Percentiles rank a stretch among this genome's conserved stretches.
phyloP scores from a whole-genome alignment of 352 stramenopile genomes.

The Thalassiosira sp. region DNA sequence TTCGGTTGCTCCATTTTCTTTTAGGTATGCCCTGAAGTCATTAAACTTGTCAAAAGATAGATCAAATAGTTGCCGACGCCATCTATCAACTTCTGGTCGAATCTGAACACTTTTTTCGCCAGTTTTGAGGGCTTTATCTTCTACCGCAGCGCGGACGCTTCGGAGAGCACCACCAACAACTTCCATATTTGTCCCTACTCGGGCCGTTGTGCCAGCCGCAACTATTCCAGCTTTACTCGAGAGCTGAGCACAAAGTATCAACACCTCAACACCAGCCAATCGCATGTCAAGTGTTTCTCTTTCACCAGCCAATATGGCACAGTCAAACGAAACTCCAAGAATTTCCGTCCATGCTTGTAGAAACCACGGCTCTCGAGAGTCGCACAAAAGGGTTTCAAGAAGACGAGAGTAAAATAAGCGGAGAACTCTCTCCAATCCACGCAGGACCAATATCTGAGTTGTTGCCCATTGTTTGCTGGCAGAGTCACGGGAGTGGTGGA shows the following conservation, averaged over 20 bases:
- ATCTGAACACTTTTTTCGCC: conserved; percentile 11
- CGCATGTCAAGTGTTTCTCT: conserved; percentile 78
- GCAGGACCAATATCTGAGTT: conserved; percentile 90
- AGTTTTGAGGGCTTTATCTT: conserved; percentile 31
- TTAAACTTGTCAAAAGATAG: conserved; percentile 68
- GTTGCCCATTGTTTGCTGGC: conserved; percentile 96
- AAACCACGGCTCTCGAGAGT: conserved; percentile 64
- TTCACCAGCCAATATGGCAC: conserved; percentile 59
- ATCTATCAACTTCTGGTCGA: conserved; percentile 48
- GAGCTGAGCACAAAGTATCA: conserved; percentile 73
- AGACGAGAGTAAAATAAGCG: conserved; percentile 79
- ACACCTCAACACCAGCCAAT: conserved; percentile 71
- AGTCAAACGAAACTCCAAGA: conserved; percentile 65
- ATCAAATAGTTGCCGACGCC: conserved; percentile 70
- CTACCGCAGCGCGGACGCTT: conserved; percentile 57
- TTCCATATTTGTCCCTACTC: conserved; percentile 84
- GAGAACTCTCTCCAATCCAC: conserved; percentile 92
- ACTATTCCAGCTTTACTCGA: conserved; percentile 70
- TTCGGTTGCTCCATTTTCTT: conserved; percentile 36
- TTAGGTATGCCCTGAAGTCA: conserved; percentile 60
- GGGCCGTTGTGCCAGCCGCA: conserved; percentile 65
- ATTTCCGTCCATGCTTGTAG: conserved; percentile 74
- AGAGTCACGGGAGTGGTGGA: conserved; percentile 95
- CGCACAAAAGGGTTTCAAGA: conserved; percentile 51
- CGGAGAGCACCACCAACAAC: conserved; percentile 80